Evolutionary conservation across 106 monocot genomes (phyloP), one percentile per base, ranked within the genome.

Genomic region (Dendrobium nobile): DNA sequence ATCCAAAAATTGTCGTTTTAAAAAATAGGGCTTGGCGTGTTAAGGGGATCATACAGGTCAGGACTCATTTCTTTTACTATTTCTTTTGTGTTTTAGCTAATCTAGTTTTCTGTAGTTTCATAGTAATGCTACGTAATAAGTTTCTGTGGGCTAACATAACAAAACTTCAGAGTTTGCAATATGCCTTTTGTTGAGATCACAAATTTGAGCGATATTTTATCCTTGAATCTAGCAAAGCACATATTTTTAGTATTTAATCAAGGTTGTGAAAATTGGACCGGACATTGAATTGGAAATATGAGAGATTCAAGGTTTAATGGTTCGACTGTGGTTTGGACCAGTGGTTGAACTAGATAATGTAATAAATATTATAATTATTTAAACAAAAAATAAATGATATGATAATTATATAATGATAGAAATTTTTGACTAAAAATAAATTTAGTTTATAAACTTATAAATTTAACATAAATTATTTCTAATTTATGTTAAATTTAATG

Each of bases 41-140:
- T 41, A 95, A 93, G 59, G 95, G 95, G 26, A 45, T 91, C 24
- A 91, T 95, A 24, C 95, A 93, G 95, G 93, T 95, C 7, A 65
- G 64, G n/a, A 24, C 26, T 65, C 64, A 9, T 61, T 61, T 22
- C 22, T 22, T 61, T 61, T 61, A 22, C 22, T 24, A n/a, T 61
- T 22, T 61, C n/a, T 22, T 20, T 61, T 4, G 4, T 61, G 59
- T 61, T 61, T 61, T 22, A 61, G 61, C 61, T 6, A 8, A 61
- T 22, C n/a, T 20, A 4, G 20, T 61, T 61, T 6, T 61, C 61
- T 61, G 4, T 61, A n/a, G 8, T 22, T 61, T 61, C 22, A 61
- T 61, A n/a, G 19, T 61, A 22, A 61, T 61, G 22, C 61, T 61
- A n/a, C 20, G n/a, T 61, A 8, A 22, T 61, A 61, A 22, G 61